Evolutionary conservation across 768 basidiomycete genomes (phyloP).

Genomic region (Leccinum boreale): DNA sequence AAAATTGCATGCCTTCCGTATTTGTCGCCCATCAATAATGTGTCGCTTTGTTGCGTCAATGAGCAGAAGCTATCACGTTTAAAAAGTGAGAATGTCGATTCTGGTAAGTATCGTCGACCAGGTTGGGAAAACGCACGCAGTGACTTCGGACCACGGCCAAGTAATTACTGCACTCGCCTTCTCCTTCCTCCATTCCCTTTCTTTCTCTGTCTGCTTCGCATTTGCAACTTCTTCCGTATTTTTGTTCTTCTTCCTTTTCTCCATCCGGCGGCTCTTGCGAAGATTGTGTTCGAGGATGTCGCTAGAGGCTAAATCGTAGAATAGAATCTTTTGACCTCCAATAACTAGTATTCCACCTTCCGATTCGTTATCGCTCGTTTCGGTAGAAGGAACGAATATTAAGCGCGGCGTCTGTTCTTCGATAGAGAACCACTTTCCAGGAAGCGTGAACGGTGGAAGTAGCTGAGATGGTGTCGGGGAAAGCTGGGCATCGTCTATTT

Average conservation of each 20-base stretch:
- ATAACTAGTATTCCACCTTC: constrained; percentile 71
- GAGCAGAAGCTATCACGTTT: constrained; percentile 44
- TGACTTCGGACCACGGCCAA: constrained; percentile 76
- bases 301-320: constrained; percentile 54
- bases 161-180: constrained; percentile 55
- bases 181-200: constrained; percentile 49
- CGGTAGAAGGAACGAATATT: constrained; percentile 31
- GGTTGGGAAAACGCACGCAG: constrained; percentile 49
- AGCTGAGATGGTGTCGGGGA: constrained; percentile 49
- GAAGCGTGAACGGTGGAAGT: constrained; percentile 52
- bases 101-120: neutral
- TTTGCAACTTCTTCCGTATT: constrained; percentile 40
- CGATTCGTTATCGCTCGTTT: constrained; percentile 31
- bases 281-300: constrained; percentile 49
- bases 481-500: constrained; percentile 38
- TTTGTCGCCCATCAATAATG: constrained; percentile 63
- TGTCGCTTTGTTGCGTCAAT: constrained; percentile 43
- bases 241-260: constrained; percentile 47
- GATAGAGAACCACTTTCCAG: constrained; percentile 41
- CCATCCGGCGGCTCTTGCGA: constrained; percentile 52
- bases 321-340: constrained; percentile 61
- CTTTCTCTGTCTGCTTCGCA: constrained; percentile 56
- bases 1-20: constrained; percentile 71
- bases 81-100: neutral
- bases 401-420: constrained; percentile 41